phyloP scores from a whole-genome alignment of 2,329 filamentous ascomycete species.

The Calonectria pseudoreteaudii region DNA sequence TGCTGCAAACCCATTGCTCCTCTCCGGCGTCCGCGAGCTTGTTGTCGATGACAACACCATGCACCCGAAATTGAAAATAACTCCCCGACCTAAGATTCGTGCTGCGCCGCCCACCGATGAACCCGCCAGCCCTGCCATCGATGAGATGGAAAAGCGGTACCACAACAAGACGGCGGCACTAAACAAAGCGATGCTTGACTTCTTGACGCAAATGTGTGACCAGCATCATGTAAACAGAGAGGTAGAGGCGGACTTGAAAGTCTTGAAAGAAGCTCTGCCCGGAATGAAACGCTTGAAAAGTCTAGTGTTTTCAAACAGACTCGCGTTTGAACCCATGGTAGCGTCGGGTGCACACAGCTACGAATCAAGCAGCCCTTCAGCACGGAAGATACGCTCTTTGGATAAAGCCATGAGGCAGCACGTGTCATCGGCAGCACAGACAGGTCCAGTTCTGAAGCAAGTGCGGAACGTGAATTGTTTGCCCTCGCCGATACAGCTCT shows the following conservation, averaged over 20 bases:
- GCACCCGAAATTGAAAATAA: neutral
- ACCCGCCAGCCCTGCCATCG: neutral
- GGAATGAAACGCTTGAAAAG: neutral
- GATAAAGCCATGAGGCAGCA: neutral
- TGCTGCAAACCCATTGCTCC: neutral
- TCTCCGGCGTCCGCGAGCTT: constrained; percentile 11
- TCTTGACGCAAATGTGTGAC: neutral
- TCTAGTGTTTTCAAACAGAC: constrained; percentile 9
- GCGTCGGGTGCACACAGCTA: constrained; percentile 8
- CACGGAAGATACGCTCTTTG: neutral
- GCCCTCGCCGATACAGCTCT: neutral
- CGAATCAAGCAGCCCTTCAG: constrained; percentile 1
- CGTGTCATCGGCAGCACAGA: neutral
- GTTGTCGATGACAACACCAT: constrained; percentile 31
- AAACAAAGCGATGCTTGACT: neutral
- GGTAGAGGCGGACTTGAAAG: neutral
- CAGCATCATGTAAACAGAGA: neutral
- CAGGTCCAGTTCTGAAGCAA: neutral
- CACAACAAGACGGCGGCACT: neutral
- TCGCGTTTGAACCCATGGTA: neutral
- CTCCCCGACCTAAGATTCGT: neutral
- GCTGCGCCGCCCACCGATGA: neutral
- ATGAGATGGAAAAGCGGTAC: neutral
- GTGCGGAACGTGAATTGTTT: neutral
- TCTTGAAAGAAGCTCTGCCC: neutral